Base-by-base conservation (phyloP, 192 early-diverging fungal species). In the Endogone sp. region DNA sequence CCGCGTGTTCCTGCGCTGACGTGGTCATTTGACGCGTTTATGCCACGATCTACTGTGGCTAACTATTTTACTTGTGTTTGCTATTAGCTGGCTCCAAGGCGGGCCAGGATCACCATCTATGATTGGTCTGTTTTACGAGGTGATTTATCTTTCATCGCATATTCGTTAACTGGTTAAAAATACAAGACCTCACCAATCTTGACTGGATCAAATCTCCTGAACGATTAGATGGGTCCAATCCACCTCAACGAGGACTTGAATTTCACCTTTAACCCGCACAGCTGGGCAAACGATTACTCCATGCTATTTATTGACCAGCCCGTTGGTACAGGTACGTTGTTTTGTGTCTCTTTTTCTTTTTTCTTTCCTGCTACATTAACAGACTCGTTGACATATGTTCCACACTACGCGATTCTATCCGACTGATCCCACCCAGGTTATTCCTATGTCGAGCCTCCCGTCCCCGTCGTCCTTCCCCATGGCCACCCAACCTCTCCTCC, bases 291-390 rank as follows among this genome's bases (percentile, higher is more conserved):
- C 49, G 75, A 90, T 32, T 90, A 89, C 65, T 85, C 87, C 55
- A 70, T 94, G 75, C 75, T 94, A 16, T 91, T 90, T 44, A 86
- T 94, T 32, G 93, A 94, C 72, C 90, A 91, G 66, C 93, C 93
- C 9, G 91, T 89, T 9, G 93, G 93, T n/a, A 88, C 89, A 11
- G 92, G 93, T 60, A 81, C 76, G 37, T 49, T 1, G 37, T 1
- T 16, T 6, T 49, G 37, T 11, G 16, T 16, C 70, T 82, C 77
- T 13, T 75, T 82, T 11, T 55, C 66, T 26, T 78, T 78, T 8
- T 55, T 56, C 23, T 74, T 72, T 4, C 75, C 73, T 13, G 67
- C 76, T 55, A 72, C 79, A 16, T 64, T 81, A 9, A 75, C 78
- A 61, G 73, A 81, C 56, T 56, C 79, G 63, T 81, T 71, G n/a